phyloP scores from a whole-genome alignment of 2,329 filamentous ascomycete species.

The Diplodia mutila region DNA sequence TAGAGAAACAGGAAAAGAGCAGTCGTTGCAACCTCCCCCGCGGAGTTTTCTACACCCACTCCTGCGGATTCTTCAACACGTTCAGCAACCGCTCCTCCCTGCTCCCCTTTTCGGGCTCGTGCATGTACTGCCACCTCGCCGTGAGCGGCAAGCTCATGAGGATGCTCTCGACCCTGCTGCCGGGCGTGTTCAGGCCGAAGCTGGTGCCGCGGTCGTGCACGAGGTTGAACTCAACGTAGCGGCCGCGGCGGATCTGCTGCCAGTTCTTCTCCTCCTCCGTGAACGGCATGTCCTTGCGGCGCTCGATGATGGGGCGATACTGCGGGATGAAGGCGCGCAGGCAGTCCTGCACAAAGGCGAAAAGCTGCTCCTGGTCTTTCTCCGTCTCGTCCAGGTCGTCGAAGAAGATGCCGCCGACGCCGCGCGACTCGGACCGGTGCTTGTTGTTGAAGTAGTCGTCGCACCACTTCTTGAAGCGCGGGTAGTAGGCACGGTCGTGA shows the following conservation, averaged over 20 bases:
- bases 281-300: slow-evolving; percentile 88
- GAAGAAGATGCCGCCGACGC: slow-evolving; percentile 97
- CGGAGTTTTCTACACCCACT: slow-evolving; percentile 52
- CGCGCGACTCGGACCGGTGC: slow-evolving; percentile 83
- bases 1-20: neutral
- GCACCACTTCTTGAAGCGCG: slow-evolving; percentile 96
- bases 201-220: slow-evolving; percentile 94
- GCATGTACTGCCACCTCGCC: slow-evolving; percentile 95
- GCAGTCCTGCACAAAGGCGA: slow-evolving; percentile 85
- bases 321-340: slow-evolving; percentile 85
- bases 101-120: slow-evolving; percentile 74
- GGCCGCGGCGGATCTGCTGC: slow-evolving; percentile 92
- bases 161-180: slow-evolving; percentile 91
- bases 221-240: slow-evolving; percentile 98
- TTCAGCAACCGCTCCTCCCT: slow-evolving; percentile 81
- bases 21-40: too few species aligned
- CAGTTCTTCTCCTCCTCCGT: slow-evolving; percentile 87
- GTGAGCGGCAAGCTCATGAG: slow-evolving; percentile 95
- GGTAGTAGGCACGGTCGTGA: slow-evolving; percentile 90
- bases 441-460: slow-evolving; percentile 96
- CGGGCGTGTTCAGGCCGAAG: slow-evolving; percentile 91
- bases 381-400: slow-evolving; percentile 90
- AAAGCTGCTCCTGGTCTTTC: slow-evolving; percentile 85
- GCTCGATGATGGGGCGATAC: slow-evolving; percentile 86
- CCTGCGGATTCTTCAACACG: slow-evolving; percentile 64